These are phyloP conservation scores for Alternaria brassicicola DNA, from an alignment of 2,329 filamentous ascomycete genomes.

Conservation along the genomic window DNA sequence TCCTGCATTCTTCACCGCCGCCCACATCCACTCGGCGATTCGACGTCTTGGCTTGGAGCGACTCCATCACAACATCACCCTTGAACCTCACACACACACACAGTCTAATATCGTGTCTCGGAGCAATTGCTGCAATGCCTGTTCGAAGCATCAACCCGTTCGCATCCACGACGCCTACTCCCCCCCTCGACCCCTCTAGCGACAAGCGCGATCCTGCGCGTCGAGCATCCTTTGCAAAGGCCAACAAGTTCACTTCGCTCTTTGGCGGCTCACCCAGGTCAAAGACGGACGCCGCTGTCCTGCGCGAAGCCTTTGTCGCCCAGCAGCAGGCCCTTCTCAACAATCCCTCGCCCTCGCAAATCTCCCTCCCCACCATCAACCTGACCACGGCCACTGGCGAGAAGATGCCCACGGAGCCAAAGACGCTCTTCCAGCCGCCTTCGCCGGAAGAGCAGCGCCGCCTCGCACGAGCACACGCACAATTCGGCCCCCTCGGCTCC, in stretches of 20 bases:
- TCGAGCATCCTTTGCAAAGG: conserved; percentile 63
- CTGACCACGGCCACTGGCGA: conserved; percentile 84
- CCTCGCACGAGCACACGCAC: conserved; percentile 79
- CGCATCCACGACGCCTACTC: conserved; percentile 58
- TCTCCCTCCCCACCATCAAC: conserved; percentile 87
- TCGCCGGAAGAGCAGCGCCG: conserved; percentile 80
- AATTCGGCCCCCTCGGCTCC: conserved; percentile 86
- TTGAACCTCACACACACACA: neutral
- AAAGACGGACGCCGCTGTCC: conserved; percentile 66
- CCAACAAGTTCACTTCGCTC: conserved; percentile 75
- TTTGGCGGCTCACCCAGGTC: conserved; percentile 81
- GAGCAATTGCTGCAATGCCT: conserved; percentile 60
- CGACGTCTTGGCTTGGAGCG: neutral
- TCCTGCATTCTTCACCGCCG: conserved; percentile 24
- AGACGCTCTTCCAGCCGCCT: conserved; percentile 85
- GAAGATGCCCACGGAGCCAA: conserved; percentile 73
- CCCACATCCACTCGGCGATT: neutral
- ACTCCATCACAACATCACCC: neutral
- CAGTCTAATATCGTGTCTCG: neutral
- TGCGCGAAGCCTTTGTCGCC: conserved; percentile 69
- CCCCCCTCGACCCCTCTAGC: conserved; percentile 57
- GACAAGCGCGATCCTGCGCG: conserved; percentile 61
- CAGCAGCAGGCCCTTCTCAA: conserved; percentile 67
- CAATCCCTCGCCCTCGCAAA: conserved; percentile 66
- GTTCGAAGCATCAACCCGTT: conserved; percentile 66